These are phyloP conservation scores for Ulmus americana DNA, from an alignment of 331 rosid species.

Conservation along the genomic window DNA sequence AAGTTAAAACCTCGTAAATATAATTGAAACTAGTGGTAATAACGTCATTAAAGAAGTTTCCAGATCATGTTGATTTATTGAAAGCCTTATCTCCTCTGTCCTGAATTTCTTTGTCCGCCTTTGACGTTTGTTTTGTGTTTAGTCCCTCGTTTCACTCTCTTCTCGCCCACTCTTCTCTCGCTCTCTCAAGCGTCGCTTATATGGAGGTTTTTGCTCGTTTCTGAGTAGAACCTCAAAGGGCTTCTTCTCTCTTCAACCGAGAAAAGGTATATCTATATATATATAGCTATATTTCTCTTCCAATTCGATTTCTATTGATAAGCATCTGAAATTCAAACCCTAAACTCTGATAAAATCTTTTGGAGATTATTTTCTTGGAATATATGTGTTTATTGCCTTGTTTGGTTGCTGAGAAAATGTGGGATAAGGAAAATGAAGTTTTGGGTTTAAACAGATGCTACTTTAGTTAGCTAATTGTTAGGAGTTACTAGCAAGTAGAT, in stretches of 20 bases:
- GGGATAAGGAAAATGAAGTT: not conserved
- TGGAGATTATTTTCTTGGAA: not conserved
- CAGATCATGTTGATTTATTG: constrained; percentile 7
- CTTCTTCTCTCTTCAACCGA: not conserved
- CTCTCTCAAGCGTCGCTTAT: not conserved
- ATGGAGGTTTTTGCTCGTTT: not conserved
- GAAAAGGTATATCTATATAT: not conserved
- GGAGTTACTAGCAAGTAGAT: not conserved
- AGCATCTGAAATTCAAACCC: constrained; percentile 3
- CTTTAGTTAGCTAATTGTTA: not conserved
- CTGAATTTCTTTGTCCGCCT: not conserved
- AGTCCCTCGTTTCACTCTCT: constrained; percentile 1
- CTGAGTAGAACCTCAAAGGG: constrained; percentile 2
- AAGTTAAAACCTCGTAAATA: no score
- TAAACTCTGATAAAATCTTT: not conserved
- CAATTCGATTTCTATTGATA: not conserved
- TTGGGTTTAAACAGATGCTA: not conserved
- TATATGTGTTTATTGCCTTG: not conserved
- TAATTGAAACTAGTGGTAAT: not conserved
- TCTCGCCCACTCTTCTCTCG: not conserved
- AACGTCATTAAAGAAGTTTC: constrained; percentile 5
- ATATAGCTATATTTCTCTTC: not conserved
- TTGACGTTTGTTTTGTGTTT: not conserved
- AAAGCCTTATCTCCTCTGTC: not conserved
- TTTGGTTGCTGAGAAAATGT: not conserved